phyloP scores from a whole-genome alignment of 768 basidiomycete genomes.

The Lactarius hatsudake region DNA sequence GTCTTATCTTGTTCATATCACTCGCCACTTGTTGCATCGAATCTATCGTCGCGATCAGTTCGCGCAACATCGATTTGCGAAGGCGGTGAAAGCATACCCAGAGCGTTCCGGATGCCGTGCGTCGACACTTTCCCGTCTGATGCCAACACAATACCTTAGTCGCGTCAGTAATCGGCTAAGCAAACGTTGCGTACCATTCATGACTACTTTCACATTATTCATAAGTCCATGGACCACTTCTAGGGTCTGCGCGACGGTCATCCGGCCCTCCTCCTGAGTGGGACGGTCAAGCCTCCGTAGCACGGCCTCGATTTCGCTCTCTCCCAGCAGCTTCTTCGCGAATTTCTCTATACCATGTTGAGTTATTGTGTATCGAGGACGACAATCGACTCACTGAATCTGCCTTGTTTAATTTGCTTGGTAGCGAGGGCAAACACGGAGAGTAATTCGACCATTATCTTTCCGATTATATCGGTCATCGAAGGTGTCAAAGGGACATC shows the following conservation, averaged over 20 bases:
- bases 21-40: not conserved
- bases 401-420: conserved; percentile 1
- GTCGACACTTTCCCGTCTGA: not conserved
- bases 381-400: not conserved
- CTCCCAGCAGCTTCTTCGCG: conserved; percentile 2
- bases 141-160: not conserved
- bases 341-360: not conserved
- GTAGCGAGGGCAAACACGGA: conserved; percentile 1
- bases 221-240: conserved; percentile 5
- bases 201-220: not conserved
- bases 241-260: not conserved
- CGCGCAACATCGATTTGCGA: not conserved
- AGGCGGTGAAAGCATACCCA: not conserved
- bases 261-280: conserved; percentile 2
- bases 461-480: not conserved
- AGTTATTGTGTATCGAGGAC: not conserved
- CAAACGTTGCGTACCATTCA: not conserved
- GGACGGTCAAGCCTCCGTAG: not conserved
- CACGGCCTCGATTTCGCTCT: not conserved
- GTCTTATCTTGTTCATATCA: not conserved
- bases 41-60: not conserved
- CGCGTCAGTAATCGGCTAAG: not conserved
- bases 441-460: conserved; percentile 11
- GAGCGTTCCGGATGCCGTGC: not conserved
- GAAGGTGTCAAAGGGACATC: not conserved